Evolutionary conservation across 352 stramenopile genomes (phyloP).

Genomic region (Phytophthora sansomeana): DNA sequence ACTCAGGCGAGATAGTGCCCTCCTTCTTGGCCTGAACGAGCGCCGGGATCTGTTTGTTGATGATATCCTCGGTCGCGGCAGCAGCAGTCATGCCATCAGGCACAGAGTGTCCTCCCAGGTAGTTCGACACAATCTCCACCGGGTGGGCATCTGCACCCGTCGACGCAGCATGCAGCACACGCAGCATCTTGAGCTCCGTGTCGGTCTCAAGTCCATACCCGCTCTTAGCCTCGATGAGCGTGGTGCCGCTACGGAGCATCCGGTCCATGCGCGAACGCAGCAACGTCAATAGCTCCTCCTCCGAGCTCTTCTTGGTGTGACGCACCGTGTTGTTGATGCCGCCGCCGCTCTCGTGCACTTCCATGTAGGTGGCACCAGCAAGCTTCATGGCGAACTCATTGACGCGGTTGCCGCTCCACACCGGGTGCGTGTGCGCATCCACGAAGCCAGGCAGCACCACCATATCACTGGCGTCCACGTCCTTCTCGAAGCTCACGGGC

Average conservation of each 20-base stretch:
- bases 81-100: constrained; percentile 74
- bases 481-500: constrained; percentile 72
- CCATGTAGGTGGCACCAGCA: constrained; percentile 86
- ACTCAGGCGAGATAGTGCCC: constrained; percentile 78
- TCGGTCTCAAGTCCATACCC: constrained; percentile 86
- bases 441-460: constrained; percentile 84
- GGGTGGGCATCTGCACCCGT: constrained; percentile 53
- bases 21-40: constrained; percentile 72
- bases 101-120: constrained; percentile 79
- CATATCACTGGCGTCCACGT: constrained; percentile 72
- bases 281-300: constrained; percentile 64
- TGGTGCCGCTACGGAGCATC: constrained; percentile 81
- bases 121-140: constrained; percentile 85
- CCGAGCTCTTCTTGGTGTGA: constrained; percentile 69
- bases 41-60: constrained; percentile 78
- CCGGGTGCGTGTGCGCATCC: constrained; percentile 85
- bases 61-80: constrained; percentile 72
- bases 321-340: constrained; percentile 86
- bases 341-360: constrained; percentile 77
- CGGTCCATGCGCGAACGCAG: constrained; percentile 66
- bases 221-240: constrained; percentile 84
- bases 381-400: constrained; percentile 91
- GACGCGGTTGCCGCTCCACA: constrained; percentile 88
- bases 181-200: constrained; percentile 88
- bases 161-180: constrained; percentile 63